Conservation (phyloP, 345 rosid genomes). For the Boechera retrofracta region DNA sequence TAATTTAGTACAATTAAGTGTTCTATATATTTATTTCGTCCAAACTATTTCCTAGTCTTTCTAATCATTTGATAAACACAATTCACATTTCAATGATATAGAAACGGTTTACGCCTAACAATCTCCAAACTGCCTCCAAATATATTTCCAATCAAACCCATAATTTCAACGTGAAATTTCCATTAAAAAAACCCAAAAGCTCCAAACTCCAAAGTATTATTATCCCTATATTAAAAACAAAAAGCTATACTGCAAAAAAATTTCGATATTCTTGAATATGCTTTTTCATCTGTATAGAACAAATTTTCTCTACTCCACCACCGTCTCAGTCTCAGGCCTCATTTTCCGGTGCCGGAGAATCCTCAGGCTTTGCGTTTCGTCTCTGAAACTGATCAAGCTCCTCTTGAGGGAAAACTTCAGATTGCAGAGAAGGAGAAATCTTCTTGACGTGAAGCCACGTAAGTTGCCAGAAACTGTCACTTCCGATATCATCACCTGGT, state of each 20-base stretch:
- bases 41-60: too few species aligned
- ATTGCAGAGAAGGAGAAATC: slow-evolving; percentile 59
- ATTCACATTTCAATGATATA: too few species aligned
- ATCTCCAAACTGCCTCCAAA: too few species aligned
- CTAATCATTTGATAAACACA: too few species aligned
- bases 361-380: slow-evolving; percentile 48
- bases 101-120: too few species aligned
- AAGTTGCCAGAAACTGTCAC: slow-evolving; percentile 74
- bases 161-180: slow-evolving; percentile 4
- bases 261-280: slow-evolving; percentile 19
- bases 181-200: slow-evolving; percentile 2
- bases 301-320: slow-evolving; percentile 30
- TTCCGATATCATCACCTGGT: slow-evolving; percentile 61
- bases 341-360: slow-evolving; percentile 31
- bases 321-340: slow-evolving; percentile 6
- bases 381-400: slow-evolving; percentile 58
- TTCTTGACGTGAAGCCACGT: slow-evolving; percentile 78
- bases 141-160: too few species aligned
- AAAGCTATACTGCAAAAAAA: slow-evolving; percentile 44
- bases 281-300: slow-evolving; percentile 37
- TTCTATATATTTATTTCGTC: too few species aligned
- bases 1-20: too few species aligned
- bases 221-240: slow-evolving; percentile 29
- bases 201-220: slow-evolving; percentile 22
- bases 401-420: slow-evolving; percentile 62